Evolutionary conservation across 2,329 filamentous ascomycete species (phyloP), one percentile per base, ranked within the genome.

Genomic region (Grosmannia serpens): DNA sequence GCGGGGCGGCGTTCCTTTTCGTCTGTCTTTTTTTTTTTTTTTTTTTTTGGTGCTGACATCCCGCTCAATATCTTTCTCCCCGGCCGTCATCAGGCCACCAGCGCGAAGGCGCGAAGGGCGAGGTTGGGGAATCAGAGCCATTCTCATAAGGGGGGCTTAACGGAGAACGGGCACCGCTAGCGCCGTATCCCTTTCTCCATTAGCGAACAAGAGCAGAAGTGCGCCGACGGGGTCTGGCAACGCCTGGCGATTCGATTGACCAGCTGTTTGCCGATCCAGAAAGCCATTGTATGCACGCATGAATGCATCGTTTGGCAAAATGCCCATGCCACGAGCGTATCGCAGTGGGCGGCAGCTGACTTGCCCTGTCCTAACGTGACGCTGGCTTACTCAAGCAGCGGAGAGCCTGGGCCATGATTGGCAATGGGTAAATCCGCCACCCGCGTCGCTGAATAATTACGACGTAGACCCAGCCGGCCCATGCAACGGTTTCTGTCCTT

Each of bases 81-180:
- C 27, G 8, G 24, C 50, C 31, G 50, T 53, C 47, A 50, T 54
- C 38, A 55, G 38, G n/a, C 38, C 38, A 47, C 53, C 27, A 11
- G 53, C 53, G 53, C 53, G 53, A 55, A 55, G 41, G 41, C 53
- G 53, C 53, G 53, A 55, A 47, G 41, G 41, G 53, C 53, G 53
- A 46, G 53, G 17, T 33, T 15, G 38, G 24, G 5, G 53, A 33
- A 33, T 26, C 33, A 26, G 8, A 26, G 27, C 10, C 38, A 15
- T 41, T 27, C 29, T 35, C 26, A 52, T 27, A 20, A 52, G 29
- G 49, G 29, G 49, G 49, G 49, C 26, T 33, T 27, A 31, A 26
- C 29, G 51, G 17, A n/a, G 51, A 24, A 35, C 20, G 20, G 24
- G 11, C 51, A 11, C 15, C 22, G 13, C 33, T 54, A 54, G 52